Percentiles rank a stretch among this genome's conserved stretches.
phyloP scores from a whole-genome alignment of 202 grass and related monocot genomes.

The Setaria viridis region DNA sequence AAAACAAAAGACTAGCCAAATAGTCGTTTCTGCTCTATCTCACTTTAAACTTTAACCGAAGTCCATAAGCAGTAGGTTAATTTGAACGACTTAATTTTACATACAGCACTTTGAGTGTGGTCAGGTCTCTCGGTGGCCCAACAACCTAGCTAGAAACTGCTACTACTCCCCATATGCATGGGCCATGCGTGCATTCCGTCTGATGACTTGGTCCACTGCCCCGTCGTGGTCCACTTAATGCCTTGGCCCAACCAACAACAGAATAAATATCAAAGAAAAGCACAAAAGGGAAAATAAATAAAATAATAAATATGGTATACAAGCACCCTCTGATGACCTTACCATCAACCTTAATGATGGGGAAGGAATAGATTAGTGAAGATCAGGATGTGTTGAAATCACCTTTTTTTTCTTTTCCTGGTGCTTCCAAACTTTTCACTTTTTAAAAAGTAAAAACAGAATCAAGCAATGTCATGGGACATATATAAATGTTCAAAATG shows the following conservation, averaged over 20 bases:
- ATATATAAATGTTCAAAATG: background rate
- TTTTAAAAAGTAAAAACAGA: background rate
- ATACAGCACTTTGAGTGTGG: too few relatives aligned
- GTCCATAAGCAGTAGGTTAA: too few relatives aligned
- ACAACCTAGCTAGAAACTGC: too few relatives aligned
- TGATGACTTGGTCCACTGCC: background rate
- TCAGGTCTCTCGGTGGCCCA: too few relatives aligned
- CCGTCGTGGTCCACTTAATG: background rate
- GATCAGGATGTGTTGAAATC: background rate
- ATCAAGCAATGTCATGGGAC: background rate
- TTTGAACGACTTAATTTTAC: too few relatives aligned
- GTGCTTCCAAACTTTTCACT: background rate
- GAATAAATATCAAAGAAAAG: constrained; percentile 1
- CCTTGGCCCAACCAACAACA: constrained; percentile 6
- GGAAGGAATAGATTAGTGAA: background rate
- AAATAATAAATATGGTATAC: background rate
- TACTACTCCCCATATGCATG: too few relatives aligned
- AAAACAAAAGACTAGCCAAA: too few relatives aligned
- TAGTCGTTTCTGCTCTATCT: too few relatives aligned
- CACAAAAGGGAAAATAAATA: background rate
- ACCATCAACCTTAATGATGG: constrained; percentile 9
- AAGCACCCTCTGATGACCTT: background rate
- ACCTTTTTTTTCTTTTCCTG: background rate
- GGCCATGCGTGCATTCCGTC: too few relatives aligned
- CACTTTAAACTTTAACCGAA: too few relatives aligned